Evolutionary conservation across 306 rosid genomes (phyloP).

Genomic region (Vigna unguiculata): DNA sequence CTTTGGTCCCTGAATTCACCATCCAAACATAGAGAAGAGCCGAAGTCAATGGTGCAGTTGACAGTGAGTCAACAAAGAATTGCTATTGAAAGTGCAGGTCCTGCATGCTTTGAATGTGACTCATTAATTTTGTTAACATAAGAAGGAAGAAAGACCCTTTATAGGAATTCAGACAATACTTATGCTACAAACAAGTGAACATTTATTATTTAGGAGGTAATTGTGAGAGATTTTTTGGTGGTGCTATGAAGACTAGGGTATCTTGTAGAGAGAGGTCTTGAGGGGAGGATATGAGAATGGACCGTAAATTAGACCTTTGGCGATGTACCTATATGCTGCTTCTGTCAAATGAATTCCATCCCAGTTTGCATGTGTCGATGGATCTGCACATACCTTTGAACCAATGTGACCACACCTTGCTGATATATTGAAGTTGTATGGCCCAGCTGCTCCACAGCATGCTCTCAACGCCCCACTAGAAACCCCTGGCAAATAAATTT

Average conservation of each 20-base stretch:
- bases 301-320: slow-evolving; percentile 54
- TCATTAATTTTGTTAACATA: background rate
- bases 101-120: background rate
- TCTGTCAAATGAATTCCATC: slow-evolving; percentile 67
- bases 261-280: slow-evolving; percentile 35
- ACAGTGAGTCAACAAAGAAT: background rate
- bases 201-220: background rate
- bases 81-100: background rate
- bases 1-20: background rate
- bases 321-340: slow-evolving; percentile 49
- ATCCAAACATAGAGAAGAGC: background rate
- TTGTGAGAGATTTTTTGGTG: background rate
- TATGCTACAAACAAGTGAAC: background rate
- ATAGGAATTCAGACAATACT: background rate
- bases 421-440: slow-evolving; percentile 64
- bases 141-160: background rate
- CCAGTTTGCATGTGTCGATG: slow-evolving; percentile 62
- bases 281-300: slow-evolving; percentile 58
- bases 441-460: slow-evolving; percentile 87
- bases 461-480: slow-evolving; percentile 44
- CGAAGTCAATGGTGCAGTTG: background rate
- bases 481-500: slow-evolving; percentile 48
- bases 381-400: slow-evolving; percentile 55
- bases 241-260: slow-evolving; percentile 9
- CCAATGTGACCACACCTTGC: slow-evolving; percentile 66